Base-by-base conservation (phyloP, 768 basidiomycete genomes). In the Leccinum incarnatum region DNA sequence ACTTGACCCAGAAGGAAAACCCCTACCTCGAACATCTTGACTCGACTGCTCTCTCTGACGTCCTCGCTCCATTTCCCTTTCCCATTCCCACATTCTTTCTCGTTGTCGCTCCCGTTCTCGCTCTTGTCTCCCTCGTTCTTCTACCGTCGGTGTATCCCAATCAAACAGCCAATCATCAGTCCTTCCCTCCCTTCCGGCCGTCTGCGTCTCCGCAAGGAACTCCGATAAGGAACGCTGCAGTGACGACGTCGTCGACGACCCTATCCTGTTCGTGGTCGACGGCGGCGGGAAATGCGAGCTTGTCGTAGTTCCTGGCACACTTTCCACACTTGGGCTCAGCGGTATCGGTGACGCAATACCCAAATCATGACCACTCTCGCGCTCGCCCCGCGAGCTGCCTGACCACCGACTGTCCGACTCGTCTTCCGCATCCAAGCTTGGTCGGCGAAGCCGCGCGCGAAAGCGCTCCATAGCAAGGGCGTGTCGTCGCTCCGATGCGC, bases 401-500 rank as follows among this genome's bases (percentile, higher is more conserved):
- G 60, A 59, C 68, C 69, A 71, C 34, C 60, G 69, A 48, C 52
- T 59, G 3, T 71, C 68, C 11, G 53, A 54, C 34, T 69, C 69
- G 17, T 69, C 69, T 47, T 70, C 69, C 8, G 37, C 63, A 50
- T 69, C 69, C 0, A 67, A 59, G 14, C 65, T 72, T 9, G 66
- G 60, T 58, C 59, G 66, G 37, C 56, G 57, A 6, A 52, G 19
- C 2, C 60, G 62, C 3, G 72, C 60, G 15, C 73, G 70, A 48
- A 78, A 55, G 15, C 76, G 75, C 6, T 74, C 70, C 32, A 76
- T 68, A 19, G 79, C 78, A 8, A 67, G 69, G 19, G 73, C 67
- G 17, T 77, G 69, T 29, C 78, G 73, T 49, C 75, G 72, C 54
- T 81, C 81, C 11, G 74, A 74, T 2, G 77, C 76, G 58, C 72